Base-by-base conservation (phyloP, 768 basidiomycete genomes). In the Lactarius psammicola region DNA sequence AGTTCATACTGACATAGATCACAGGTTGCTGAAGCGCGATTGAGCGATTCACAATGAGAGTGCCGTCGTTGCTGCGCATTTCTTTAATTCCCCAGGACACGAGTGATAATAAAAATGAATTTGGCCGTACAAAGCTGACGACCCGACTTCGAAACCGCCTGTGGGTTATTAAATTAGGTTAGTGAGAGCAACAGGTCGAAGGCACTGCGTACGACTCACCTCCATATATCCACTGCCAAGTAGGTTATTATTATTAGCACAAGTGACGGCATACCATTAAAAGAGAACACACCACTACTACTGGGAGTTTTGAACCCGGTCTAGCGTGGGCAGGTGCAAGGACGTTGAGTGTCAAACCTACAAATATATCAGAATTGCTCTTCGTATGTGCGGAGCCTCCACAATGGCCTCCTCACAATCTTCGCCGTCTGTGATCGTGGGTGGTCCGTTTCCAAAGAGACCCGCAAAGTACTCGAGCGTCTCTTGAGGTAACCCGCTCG, bases 1-100 rank as follows among this genome's bases (percentile, higher is more conserved):
- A 74, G 56, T 74, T 74, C 36, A 72, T 59, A 42, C 65, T 71
- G n/a, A 74, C 72, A 40, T 65, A 72, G 20, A 74, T 64, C 26
- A 74, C 58, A 0, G 73, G 73, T 26, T 71, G 53, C 4, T 61
- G 60, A 17, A 74, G 59, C 0, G 65, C 61, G 3, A 71, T 70
- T 7, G 73, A 74, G 11, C 73, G 59, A 5, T 64, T 28, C 23
- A 74, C 73, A 15, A 74, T 62, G 15, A 60, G 20, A 4, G 33
- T 26, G n/a, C 63, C 67, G 53, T 58, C 49, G 6, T 26, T 36
- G 17, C 56, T 51, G 28, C 36, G 61, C 7, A 36, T 40, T 13
- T 46, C 10, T 55, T 40, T 55, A 36, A 13, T 49, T 23, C 23
- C 33, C 33, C 2, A 28, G 20, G 34, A 28, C 4, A 33, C 15